A percentile compares a stretch with the other conserved stretches of the same genome.
These are phyloP conservation scores for Chlorella sp. DNA, from an alignment of 139 green algal species.

Conservation along the genomic window DNA sequence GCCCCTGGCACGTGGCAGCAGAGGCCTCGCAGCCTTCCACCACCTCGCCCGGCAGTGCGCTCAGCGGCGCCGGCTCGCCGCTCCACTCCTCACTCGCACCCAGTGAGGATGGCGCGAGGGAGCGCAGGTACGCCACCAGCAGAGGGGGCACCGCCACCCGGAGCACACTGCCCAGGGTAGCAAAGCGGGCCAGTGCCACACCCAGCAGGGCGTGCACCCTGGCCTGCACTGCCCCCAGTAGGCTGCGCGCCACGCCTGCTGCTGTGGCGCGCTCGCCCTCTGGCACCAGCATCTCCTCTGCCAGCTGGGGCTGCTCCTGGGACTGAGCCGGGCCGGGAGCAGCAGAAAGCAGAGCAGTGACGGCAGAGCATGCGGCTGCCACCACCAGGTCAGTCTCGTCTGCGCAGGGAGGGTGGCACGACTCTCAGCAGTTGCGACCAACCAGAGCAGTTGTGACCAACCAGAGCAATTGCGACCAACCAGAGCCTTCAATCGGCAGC, in stretches of 20 bases:
- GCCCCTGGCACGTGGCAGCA: not conserved
- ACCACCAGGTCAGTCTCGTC: slow-evolving; percentile 29
- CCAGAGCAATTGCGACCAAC: no score
- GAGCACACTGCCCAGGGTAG: slow-evolving; percentile 27
- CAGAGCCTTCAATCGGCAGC: no score
- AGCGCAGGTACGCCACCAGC: slow-evolving; percentile 25
- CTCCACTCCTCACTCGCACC: slow-evolving; percentile 21
- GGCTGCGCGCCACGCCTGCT: not conserved
- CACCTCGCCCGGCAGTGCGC: slow-evolving; percentile 21
- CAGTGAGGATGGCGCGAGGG: slow-evolving; percentile 13
- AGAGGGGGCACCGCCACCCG: slow-evolving; percentile 24
- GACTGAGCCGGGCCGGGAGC: not conserved
- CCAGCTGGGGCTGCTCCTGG: slow-evolving; percentile 7
- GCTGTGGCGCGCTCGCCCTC: no score
- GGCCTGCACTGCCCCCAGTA: slow-evolving; percentile 3
- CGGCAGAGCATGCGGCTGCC: slow-evolving; percentile 13
- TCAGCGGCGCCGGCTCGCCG: slow-evolving; percentile 15
- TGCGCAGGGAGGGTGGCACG: no score
- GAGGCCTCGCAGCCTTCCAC: not conserved
- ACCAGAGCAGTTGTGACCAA: no score
- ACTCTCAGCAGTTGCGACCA: no score
- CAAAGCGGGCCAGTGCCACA: slow-evolving; percentile 30
- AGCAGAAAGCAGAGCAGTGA: slow-evolving; percentile 1
- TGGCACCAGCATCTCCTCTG: no score
- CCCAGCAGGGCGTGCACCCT: slow-evolving; percentile 22